These are phyloP conservation scores for Cucurbita argyrosperma DNA, from an alignment of 306 rosid species.

Conservation along the genomic window DNA sequence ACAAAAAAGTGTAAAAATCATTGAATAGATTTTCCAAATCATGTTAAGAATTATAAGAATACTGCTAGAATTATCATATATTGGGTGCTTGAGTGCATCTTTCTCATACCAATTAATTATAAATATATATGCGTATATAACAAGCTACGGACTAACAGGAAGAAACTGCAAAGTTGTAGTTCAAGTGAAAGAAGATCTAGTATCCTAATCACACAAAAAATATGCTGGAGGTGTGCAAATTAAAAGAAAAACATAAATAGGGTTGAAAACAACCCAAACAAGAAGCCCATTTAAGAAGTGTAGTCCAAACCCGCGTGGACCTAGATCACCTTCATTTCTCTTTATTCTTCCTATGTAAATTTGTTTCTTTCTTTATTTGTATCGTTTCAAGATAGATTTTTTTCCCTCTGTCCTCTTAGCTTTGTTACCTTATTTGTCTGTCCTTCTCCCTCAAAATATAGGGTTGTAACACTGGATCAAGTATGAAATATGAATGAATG, in stretches of 20 bases:
- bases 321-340: background rate
- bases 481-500: background rate
- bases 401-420: background rate
- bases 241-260: background rate
- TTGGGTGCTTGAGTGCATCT: background rate
- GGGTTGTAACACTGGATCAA: background rate
- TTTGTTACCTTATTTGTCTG: background rate
- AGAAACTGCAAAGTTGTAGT: background rate
- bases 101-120: background rate
- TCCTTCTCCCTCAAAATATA: background rate
- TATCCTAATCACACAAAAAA: background rate
- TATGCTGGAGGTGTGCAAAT: background rate
- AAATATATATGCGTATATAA: background rate
- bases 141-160: background rate
- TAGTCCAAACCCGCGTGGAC: background rate
- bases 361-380: background rate
- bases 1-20: background rate
- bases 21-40: background rate
- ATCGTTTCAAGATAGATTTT: background rate
- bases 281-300: background rate
- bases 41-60: background rate
- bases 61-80: background rate
- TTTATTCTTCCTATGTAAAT: background rate
- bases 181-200: background rate
- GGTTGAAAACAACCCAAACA: background rate